A percentile compares a stretch with the other conserved stretches of the same genome.
Conservation (phyloP, 2,329 filamentous ascomycete genomes). For the Oidium heveae region DNA sequence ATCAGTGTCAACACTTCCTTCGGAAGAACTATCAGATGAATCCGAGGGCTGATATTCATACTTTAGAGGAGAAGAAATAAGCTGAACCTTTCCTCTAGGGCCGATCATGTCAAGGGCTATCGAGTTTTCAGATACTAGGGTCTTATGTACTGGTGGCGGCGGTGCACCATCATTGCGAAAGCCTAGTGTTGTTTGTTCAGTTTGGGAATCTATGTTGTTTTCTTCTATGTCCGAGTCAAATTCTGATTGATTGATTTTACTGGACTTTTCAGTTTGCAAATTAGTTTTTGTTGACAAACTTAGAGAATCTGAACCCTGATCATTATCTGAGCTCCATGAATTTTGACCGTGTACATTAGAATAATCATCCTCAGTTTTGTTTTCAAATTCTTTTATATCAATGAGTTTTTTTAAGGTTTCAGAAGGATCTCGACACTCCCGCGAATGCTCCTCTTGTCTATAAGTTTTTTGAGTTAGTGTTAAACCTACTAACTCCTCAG, state of each 20-base stretch:
- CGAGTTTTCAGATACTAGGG: constrained; percentile 17
- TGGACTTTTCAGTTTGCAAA: neutral
- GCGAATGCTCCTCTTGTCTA: too few relatives aligned
- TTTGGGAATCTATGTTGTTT: neutral
- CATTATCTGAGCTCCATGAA: neutral
- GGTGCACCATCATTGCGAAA: constrained; percentile 9
- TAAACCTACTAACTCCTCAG: neutral
- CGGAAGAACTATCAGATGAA: constrained; percentile 34
- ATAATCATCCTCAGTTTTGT: neutral
- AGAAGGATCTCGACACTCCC: neutral
- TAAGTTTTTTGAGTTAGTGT: neutral
- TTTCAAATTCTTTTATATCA: neutral
- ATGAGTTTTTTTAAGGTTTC: neutral
- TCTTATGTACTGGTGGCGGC: constrained; percentile 11
- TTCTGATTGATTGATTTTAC: neutral
- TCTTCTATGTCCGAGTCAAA: neutral
- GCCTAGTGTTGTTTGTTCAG: neutral
- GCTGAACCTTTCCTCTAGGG: constrained; percentile 25
- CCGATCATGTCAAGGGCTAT: constrained; percentile 9
- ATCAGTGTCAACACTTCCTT: constrained; percentile 20
- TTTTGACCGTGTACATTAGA: neutral
- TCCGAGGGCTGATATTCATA: constrained; percentile 87
- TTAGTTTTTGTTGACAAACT: neutral
- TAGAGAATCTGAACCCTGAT: neutral
- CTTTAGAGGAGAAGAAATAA: constrained; percentile 80